Percentiles rank a stretch among this genome's conserved stretches.
Evolutionary conservation across 129 eudicot genomes (phyloP).

Genomic region (Lactuca saligna): DNA sequence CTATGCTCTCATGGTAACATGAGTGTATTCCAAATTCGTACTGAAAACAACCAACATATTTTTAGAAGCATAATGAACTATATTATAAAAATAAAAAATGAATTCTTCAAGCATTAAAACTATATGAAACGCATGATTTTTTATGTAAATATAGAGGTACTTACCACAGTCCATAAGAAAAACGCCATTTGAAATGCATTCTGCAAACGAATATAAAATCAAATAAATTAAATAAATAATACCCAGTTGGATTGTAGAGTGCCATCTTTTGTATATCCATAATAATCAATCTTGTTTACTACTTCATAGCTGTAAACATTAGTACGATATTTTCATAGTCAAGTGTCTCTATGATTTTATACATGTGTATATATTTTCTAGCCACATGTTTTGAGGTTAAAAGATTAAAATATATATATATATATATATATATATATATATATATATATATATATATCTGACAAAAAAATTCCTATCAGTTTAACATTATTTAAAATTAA

Average conservation of each 20-base stretch:
- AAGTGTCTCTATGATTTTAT: neutral
- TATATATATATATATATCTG: no score
- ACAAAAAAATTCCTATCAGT: no score
- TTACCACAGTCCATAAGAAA: constrained; percentile 78
- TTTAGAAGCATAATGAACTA: neutral
- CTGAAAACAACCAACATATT: constrained; percentile 32
- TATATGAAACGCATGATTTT: neutral
- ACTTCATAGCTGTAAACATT: no score
- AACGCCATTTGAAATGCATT: constrained; percentile 83
- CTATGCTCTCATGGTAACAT: constrained; percentile 66
- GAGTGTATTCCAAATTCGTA: constrained; percentile 56
- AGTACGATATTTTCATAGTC: neutral
- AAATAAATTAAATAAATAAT: constrained; percentile 10
- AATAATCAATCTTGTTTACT: neutral
- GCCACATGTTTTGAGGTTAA: no score
- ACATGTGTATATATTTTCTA: neutral
- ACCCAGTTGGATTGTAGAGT: neutral
- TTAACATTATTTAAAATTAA: no score
- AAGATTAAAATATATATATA: no score
- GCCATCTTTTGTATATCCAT: neutral
- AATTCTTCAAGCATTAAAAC: neutral
- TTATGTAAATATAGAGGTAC: neutral
- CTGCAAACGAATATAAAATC: constrained; percentile 30
- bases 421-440: no score
- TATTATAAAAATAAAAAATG: neutral